phyloP scores from a whole-genome alignment of 495 filamentous ascomycete genomes.

The Aspergillus mulundensis region DNA sequence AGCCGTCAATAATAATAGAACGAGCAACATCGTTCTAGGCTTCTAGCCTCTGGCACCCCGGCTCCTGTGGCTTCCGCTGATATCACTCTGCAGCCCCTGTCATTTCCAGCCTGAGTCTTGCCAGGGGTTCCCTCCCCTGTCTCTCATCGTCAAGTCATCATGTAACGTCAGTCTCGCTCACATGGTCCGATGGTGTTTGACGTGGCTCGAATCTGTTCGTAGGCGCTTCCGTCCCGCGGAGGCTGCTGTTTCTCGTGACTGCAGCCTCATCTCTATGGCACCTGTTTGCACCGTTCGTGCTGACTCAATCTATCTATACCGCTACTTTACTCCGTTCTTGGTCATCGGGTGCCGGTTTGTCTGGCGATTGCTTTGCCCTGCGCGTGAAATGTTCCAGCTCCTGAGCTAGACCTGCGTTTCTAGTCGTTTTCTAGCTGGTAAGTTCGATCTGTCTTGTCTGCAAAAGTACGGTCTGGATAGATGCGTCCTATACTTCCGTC shows the following conservation, averaged over 20 bases:
- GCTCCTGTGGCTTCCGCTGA: not conserved
- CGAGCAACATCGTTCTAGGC: conserved; percentile 1
- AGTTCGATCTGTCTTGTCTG: not conserved
- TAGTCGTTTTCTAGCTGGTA: conserved; percentile 4
- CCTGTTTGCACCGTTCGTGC: not conserved
- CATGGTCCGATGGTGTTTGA: conserved; percentile 19
- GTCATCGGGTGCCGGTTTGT: conserved; percentile 1
- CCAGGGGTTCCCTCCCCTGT: conserved; percentile 1
- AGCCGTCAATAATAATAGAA: conserved; percentile 6
- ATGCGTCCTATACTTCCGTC: not conserved
- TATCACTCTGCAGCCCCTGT: conserved; percentile 8
- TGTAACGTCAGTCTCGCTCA: conserved; percentile 14
- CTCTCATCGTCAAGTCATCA: not conserved
- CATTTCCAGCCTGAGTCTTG: not conserved
- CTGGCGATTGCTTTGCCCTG: not conserved
- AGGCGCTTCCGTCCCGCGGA: conserved; percentile 15
- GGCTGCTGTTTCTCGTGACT: conserved; percentile 19
- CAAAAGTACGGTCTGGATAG: conserved; percentile 8
- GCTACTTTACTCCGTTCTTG: conserved; percentile 3
- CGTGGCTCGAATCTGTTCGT: conserved; percentile 26
- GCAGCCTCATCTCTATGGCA: not conserved
- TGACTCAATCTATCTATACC: conserved; percentile 14
- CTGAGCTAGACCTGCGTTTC: not conserved
- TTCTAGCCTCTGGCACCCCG: not conserved
- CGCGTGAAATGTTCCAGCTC: conserved; percentile 3